Percentiles rank a stretch among this genome's conserved stretches.
Conservation (phyloP, 768 basidiomycete species). For the Suillus paluster region DNA sequence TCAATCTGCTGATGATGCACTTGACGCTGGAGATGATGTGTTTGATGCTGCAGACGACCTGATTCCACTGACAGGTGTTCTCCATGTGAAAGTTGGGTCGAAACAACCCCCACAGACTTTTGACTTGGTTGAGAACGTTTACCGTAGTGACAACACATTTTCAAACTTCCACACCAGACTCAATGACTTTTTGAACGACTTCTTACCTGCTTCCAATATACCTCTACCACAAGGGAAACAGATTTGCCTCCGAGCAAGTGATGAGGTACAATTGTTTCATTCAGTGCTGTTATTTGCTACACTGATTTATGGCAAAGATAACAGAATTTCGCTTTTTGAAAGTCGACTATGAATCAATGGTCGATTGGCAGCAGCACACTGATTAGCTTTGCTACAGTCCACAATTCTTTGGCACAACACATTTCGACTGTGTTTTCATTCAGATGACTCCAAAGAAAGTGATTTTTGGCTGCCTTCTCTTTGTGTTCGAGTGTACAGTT, state of each 20-base stretch:
- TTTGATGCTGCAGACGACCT: background rate
- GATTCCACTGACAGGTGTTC: background rate
- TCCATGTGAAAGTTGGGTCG: constrained; percentile 11
- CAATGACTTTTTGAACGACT: constrained; percentile 7
- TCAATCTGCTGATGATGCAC: background rate
- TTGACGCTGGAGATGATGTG: background rate
- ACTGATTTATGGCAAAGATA: constrained; percentile 19
- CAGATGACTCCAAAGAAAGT: constrained; percentile 13
- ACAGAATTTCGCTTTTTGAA: constrained; percentile 28
- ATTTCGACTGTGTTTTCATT: constrained; percentile 34
- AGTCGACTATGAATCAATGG: constrained; percentile 31
- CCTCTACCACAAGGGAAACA: background rate
- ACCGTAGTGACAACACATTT: constrained; percentile 1
- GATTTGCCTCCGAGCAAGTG: constrained; percentile 3
- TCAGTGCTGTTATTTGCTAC: background rate
- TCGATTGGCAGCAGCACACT: constrained; percentile 31
- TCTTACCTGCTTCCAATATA: background rate
- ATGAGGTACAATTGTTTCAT: constrained; percentile 4
- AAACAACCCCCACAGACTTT: constrained; percentile 4
- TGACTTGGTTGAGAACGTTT: background rate
- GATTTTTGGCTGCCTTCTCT: constrained; percentile 23
- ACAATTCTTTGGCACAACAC: constrained; percentile 29
- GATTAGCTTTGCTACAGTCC: constrained; percentile 36
- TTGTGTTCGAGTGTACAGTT: constrained; percentile 23
- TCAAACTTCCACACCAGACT: constrained; percentile 1